Conservation (phyloP, 257 asterid genomes). For the Solanum rostratum region DNA sequence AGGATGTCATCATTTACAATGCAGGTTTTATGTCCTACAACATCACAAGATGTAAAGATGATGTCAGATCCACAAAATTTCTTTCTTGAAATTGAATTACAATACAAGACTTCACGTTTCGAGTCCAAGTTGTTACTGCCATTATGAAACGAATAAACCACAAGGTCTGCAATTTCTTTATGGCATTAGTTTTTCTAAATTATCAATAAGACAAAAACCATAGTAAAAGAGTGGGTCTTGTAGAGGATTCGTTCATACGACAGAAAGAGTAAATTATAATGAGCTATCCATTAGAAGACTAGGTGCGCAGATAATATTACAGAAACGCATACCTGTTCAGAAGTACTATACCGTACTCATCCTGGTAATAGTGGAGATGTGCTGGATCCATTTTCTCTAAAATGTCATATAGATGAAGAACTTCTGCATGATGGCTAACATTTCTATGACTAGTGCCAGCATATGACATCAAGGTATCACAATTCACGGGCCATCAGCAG, state of each 20-base stretch:
- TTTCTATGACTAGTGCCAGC: constrained; percentile 19
- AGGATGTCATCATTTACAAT: no score
- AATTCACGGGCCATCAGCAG: constrained; percentile 50
- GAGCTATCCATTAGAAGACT: neutral
- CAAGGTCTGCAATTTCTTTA: neutral
- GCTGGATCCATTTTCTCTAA: constrained; percentile 67
- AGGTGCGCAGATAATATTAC: neutral
- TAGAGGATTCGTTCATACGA: neutral
- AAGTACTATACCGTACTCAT: constrained; percentile 56
- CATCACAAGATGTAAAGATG: no score
- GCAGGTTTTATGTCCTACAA: no score
- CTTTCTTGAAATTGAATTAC: neutral
- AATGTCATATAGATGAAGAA: constrained; percentile 59
- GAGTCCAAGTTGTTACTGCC: neutral
- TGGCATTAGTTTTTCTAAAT: neutral
- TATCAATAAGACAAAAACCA: neutral
- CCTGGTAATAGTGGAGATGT: constrained; percentile 66
- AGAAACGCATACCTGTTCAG: constrained; percentile 49
- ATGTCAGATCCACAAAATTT: neutral
- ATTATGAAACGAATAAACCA: neutral
- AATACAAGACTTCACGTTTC: neutral
- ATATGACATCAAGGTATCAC: constrained; percentile 33
- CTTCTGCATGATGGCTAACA: constrained; percentile 41
- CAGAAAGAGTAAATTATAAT: neutral
- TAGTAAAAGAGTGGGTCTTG: neutral